Conservation (phyloP, 1,139 yeast species). For the Yamadazyma sp. region DNA sequence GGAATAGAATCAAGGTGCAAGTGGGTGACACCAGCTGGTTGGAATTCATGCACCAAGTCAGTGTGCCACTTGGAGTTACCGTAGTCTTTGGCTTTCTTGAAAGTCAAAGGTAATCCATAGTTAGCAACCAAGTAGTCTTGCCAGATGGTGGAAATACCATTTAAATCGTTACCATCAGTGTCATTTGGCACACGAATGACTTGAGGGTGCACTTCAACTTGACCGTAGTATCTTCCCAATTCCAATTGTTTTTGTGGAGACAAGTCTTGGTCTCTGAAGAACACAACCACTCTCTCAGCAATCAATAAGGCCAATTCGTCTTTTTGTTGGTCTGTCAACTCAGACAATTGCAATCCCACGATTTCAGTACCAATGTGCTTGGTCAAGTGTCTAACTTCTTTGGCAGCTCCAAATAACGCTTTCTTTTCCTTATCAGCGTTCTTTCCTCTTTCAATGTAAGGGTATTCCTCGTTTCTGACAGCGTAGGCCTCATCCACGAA, state of each 20-base stretch:
- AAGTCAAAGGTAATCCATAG: constrained; percentile 22
- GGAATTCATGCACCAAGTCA: constrained; percentile 37
- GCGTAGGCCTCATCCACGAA: constrained; percentile 52
- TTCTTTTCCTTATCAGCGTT: constrained; percentile 56
- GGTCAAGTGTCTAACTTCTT: constrained; percentile 46
- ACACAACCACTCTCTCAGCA: constrained; percentile 45
- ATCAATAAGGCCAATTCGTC: constrained; percentile 49
- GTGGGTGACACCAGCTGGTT: constrained; percentile 41
- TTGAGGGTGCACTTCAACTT: constrained; percentile 44
- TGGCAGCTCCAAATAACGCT: constrained; percentile 52
- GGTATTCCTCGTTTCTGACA: constrained; percentile 40
- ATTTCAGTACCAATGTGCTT: constrained; percentile 57
- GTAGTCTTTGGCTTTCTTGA: constrained; percentile 26
- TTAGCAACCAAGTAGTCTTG: constrained; percentile 37
- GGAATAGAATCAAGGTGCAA: constrained; percentile 38
- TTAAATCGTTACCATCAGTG: constrained; percentile 17
- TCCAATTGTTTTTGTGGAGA: constrained; percentile 47
- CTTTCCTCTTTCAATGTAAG: constrained; percentile 46
- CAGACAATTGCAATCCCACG: constrained; percentile 51
- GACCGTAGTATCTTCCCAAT: constrained; percentile 43
- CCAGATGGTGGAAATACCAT: constrained; percentile 56
- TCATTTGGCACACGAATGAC: constrained; percentile 32
- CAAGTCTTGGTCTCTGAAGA: constrained; percentile 44
- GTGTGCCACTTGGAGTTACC: constrained; percentile 41
- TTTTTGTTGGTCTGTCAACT: constrained; percentile 49